A percentile compares a stretch with the other conserved stretches of the same genome.
Evolutionary conservation across 75 land plant genomes (phyloP).

Genomic region (Sequoiadendron giganteum): DNA sequence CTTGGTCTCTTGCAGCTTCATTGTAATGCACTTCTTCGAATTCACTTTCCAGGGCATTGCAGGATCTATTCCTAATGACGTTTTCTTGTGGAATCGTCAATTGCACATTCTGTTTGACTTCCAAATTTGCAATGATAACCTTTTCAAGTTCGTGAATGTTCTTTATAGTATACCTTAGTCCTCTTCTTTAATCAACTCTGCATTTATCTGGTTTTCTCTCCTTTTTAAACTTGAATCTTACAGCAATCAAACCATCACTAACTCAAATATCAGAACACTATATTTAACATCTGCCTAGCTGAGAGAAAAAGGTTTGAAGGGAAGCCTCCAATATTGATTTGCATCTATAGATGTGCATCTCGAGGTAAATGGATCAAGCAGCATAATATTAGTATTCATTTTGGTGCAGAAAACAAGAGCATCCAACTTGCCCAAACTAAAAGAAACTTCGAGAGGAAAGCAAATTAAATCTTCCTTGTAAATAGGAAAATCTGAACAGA

Average conservation of each 20-base stretch:
- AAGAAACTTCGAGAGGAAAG: constrained; percentile 66
- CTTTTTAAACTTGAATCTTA: not conserved
- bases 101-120: too few relatives aligned
- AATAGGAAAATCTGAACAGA: constrained; percentile 75
- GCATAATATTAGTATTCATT: constrained; percentile 49
- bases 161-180: too few relatives aligned
- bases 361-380: constrained; percentile 66
- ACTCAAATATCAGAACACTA: constrained; percentile 53
- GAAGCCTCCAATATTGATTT: constrained; percentile 60
- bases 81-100: too few relatives aligned
- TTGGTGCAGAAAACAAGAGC: constrained; percentile 72
- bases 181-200: too few relatives aligned
- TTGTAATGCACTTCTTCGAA: too few relatives aligned
- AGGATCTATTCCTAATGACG: too few relatives aligned
- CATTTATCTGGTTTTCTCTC: too few relatives aligned
- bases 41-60: too few relatives aligned
- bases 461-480: constrained; percentile 82
- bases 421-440: constrained; percentile 61
- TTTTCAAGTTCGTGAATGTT: too few relatives aligned
- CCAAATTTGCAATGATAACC: too few relatives aligned
- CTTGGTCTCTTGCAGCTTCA: too few relatives aligned
- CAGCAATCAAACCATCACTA: constrained; percentile 27
- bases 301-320: constrained; percentile 48
- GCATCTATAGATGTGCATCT: constrained; percentile 58
- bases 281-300: constrained; percentile 74